phyloP scores from a whole-genome alignment of 148 eudicot genomes.

The Silene uniflora region DNA sequence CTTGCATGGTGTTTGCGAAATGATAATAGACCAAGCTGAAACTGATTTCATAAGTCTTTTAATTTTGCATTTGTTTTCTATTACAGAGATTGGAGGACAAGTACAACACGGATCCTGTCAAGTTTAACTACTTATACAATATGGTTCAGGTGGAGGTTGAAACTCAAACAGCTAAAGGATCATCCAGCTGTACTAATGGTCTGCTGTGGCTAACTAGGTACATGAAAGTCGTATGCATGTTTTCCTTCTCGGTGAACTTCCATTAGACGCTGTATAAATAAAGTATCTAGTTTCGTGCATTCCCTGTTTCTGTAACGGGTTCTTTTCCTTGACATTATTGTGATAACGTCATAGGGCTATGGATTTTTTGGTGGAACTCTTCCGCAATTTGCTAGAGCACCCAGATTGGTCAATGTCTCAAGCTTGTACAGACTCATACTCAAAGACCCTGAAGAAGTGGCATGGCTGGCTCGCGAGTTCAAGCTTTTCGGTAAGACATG shows the following conservation, averaged over 20 bases:
- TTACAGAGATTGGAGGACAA: conserved; percentile 80
- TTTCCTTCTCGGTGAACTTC: neutral
- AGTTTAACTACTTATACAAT: conserved; percentile 69
- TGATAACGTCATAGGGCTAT: conserved; percentile 52
- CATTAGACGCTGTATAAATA: neutral
- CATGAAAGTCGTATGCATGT: neutral
- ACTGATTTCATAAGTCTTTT: neutral
- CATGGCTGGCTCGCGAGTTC: conserved; percentile 98
- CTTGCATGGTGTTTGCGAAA: neutral
- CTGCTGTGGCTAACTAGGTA: conserved; percentile 97
- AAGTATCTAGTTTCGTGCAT: neutral
- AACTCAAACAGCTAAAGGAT: conserved; percentile 75
- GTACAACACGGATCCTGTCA: conserved; percentile 58
- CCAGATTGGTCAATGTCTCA: conserved; percentile 78
- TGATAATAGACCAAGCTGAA: neutral
- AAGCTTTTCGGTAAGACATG: conserved; percentile 58
- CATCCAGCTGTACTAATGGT: conserved; percentile 90
- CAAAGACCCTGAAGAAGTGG: conserved; percentile 89
- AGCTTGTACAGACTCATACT: conserved; percentile 71
- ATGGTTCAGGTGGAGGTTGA: conserved; percentile 86
- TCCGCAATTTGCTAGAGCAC: conserved; percentile 62
- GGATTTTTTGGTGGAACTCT: conserved; percentile 87
- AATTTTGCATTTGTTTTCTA: conserved; percentile 3
- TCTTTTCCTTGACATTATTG: conserved; percentile 3
- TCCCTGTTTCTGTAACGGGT: neutral